Conservation (phyloP, 768 basidiomycete genomes). For the Rhizopogon sp. region DNA sequence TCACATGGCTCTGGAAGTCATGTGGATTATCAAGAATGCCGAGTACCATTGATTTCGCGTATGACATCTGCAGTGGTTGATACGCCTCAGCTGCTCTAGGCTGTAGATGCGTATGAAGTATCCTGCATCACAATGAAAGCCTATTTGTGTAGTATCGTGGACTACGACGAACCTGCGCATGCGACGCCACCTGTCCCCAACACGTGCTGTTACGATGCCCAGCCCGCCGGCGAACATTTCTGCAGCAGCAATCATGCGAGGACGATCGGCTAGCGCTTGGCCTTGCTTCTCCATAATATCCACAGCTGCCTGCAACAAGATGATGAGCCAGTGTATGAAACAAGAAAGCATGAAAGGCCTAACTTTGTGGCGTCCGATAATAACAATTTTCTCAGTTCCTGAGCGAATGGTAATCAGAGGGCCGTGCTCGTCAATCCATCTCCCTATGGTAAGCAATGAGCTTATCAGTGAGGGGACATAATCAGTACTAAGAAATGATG, state of each 20-base stretch:
- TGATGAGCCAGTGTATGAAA: no score
- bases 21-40: conserved; percentile 17
- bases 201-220: conserved; percentile 44
- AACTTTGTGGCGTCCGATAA: no score
- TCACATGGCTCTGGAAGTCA: conserved; percentile 19
- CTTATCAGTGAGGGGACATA: no score
- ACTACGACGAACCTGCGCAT: conserved; percentile 42
- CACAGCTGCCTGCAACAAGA: conserved; percentile 37
- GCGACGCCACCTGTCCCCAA: conserved; percentile 47
- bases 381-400: no score
- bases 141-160: no score
- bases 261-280: conserved; percentile 41
- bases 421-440: no score
- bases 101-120: conserved; percentile 45
- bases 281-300: conserved; percentile 58
- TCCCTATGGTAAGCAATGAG: no score
- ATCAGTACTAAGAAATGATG: no score
- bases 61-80: conserved; percentile 36
- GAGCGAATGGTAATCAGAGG: no score
- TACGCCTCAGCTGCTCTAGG: conserved; percentile 40
- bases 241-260: conserved; percentile 41
- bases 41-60: conserved; percentile 8
- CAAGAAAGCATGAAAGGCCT: no score
- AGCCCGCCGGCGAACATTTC: conserved; percentile 50
- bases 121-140: no score